These are phyloP conservation scores for Chamaecyparis obtusa DNA, from an alignment of 75 land plant species.

Conservation along the genomic window DNA sequence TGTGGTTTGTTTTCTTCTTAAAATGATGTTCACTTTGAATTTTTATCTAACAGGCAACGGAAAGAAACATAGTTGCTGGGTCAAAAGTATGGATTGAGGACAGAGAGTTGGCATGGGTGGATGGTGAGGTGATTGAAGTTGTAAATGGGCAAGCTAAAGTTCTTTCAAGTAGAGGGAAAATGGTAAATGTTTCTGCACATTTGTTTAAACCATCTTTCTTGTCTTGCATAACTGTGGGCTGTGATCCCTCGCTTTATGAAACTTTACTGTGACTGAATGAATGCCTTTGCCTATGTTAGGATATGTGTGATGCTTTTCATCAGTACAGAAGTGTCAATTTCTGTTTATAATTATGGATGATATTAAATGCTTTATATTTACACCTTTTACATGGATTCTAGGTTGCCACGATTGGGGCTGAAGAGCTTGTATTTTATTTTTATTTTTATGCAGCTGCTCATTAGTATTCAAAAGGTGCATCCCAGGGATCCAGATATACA, in stretches of 20 bases:
- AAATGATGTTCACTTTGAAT: not conserved
- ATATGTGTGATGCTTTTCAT: not conserved
- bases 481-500: constrained; percentile 77
- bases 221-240: not conserved
- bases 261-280: not conserved
- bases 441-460: constrained; percentile 33
- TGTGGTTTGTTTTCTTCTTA: not conserved
- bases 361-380: not conserved
- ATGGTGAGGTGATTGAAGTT: constrained; percentile 65
- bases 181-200: constrained; percentile 32
- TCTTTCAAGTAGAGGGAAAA: constrained; percentile 44
- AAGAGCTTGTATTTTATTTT: not conserved
- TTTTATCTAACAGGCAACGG: constrained; percentile 1
- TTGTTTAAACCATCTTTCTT: not conserved
- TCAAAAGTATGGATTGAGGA: constrained; percentile 94
- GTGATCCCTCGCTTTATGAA: not conserved
- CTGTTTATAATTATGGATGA: not conserved
- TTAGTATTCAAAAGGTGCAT: constrained; percentile 39
- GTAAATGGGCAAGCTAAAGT: constrained; percentile 46
- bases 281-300: not conserved
- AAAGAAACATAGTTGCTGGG: constrained; percentile 28
- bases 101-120: constrained; percentile 67
- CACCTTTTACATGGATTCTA: not conserved
- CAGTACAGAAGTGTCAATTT: not conserved
- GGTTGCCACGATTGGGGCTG: not conserved